Evolutionary conservation across 129 eudicot species (phyloP).

Genomic region (Escallonia herrerae): DNA sequence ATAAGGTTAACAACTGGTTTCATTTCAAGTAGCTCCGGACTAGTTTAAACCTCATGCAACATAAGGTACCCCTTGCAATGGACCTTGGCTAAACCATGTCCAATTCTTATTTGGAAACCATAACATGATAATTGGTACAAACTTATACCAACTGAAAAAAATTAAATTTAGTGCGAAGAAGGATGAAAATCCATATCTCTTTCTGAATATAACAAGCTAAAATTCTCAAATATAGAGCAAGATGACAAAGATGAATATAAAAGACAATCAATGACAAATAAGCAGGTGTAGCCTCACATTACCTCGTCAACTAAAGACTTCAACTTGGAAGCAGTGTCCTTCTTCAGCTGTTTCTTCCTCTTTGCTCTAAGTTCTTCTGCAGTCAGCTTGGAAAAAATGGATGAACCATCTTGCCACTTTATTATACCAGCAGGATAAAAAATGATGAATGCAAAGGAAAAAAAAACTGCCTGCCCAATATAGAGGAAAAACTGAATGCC

Average conservation of each 20-base stretch:
- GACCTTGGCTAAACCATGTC: too few species aligned
- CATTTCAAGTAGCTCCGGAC: too few species aligned
- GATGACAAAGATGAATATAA: not conserved
- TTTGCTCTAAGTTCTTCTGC: conserved; percentile 88
- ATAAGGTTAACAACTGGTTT: too few species aligned
- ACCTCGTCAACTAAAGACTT: conserved; percentile 96
- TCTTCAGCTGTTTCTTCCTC: conserved; percentile 93
- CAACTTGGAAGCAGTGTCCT: conserved; percentile 83
- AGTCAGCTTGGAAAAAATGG: conserved; percentile 3
- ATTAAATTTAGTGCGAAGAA: too few species aligned
- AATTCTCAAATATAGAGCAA: too few species aligned
- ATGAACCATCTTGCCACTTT: not conserved
- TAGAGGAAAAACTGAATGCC: not conserved
- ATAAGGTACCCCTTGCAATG: too few species aligned
- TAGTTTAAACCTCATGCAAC: too few species aligned
- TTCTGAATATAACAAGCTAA: too few species aligned
- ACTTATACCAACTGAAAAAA: too few species aligned
- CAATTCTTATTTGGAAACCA: too few species aligned
- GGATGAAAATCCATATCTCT: too few species aligned
- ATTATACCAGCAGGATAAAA: not conserved
- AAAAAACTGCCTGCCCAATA: not conserved
- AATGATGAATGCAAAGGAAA: not conserved
- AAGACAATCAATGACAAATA: not conserved
- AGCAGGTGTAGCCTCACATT: not conserved
- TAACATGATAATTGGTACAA: too few species aligned